Evolutionary conservation across 2,329 filamentous ascomycete species (phyloP), one percentile per base, ranked within the genome.

Genomic region (Trichoderma atrobrunneum): DNA sequence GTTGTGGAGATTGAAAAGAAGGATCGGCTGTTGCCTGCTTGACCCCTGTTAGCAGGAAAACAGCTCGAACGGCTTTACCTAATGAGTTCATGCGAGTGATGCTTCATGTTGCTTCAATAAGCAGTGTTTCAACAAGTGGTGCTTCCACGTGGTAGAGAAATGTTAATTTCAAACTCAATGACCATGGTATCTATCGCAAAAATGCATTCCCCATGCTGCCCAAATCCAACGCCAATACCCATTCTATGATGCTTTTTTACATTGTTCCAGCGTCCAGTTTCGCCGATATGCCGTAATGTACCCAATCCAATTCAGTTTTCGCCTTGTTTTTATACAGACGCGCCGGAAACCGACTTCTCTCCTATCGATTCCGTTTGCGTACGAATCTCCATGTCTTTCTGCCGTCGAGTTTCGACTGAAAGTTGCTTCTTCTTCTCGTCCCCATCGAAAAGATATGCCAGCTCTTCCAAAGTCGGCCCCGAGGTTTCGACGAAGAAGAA

Each of bases 401-500:
- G 76, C 69, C 76, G 77, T 73, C 76, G 77, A 1, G 75, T 77
- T 51, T 77, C 78, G 67, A 75, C 76, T 57, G 79, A 78, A 34
- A 77, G 72, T 1, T 77, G 78, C 73, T 78, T 78, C 28, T 73
- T 73, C 1, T 78, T 54, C 26, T 51, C 70, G 7, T 71, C 18
- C 1, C 70, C 77, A 34, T 80, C 79, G 59, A 82, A 82, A 14
- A 81, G 77, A 16, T 84, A 78, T 0, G 79, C 74, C 10, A 82
- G 56, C 65, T 82, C 80, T 66, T 82, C 80, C n/a, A 81, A 71
- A 2, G 80, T 82, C 6, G 79, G 79, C 0, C 81, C 81, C 1
- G 78, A 76, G 0, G 81, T 83, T 74, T 83, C 82, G 0, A 81
- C 78, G 54, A 83, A 83, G 74, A 82, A 82, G 72, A 84, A 82